Evolutionary conservation across 495 filamentous ascomycete genomes (phyloP).

Genomic region (Venustampulla echinocandica): DNA sequence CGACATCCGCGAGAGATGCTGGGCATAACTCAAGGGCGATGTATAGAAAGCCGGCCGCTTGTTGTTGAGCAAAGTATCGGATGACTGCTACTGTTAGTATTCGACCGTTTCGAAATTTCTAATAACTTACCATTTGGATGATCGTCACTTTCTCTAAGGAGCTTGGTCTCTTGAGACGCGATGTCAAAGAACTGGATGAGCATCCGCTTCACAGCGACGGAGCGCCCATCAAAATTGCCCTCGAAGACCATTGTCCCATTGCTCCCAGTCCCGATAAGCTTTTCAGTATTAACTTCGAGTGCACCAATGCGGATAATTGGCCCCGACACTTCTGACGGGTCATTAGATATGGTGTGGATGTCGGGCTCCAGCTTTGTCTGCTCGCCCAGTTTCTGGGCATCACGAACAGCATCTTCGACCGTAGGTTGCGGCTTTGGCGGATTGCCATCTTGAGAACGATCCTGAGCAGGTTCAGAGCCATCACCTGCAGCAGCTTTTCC

Average conservation of each 20-base stretch:
- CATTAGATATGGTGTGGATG: slow-evolving; percentile 38
- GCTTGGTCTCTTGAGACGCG: slow-evolving; percentile 83
- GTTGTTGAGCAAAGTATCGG: slow-evolving; percentile 86
- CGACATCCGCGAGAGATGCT: slow-evolving; percentile 82
- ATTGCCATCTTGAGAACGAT: slow-evolving; percentile 31
- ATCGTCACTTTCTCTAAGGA: slow-evolving; percentile 88
- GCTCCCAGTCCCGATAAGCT: slow-evolving; percentile 69
- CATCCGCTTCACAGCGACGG: slow-evolving; percentile 96
- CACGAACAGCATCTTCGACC: slow-evolving; percentile 36
- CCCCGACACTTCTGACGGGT: slow-evolving; percentile 44
- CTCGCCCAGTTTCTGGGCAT: slow-evolving; percentile 36
- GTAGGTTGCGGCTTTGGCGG: slow-evolving; percentile 24
- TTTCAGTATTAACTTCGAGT: slow-evolving; percentile 62
- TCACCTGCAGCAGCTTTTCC: slow-evolving; percentile 33
- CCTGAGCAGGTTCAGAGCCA: slow-evolving; percentile 17
- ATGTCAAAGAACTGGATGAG: slow-evolving; percentile 90
- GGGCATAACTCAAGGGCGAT: slow-evolving; percentile 95
- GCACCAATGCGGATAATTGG: slow-evolving; percentile 61
- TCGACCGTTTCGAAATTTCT: not conserved
- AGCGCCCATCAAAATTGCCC: slow-evolving; percentile 80
- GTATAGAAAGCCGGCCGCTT: slow-evolving; percentile 84
- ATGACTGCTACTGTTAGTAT: slow-evolving; percentile 53
- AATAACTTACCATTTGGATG: slow-evolving; percentile 61
- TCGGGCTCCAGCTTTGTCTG: slow-evolving; percentile 49
- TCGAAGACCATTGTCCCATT: slow-evolving; percentile 81